A percentile compares a stretch with the other conserved stretches of the same genome.
Evolutionary conservation across 805 yeast species (phyloP).

Genomic region (Metschnikowia kunwiensis): DNA sequence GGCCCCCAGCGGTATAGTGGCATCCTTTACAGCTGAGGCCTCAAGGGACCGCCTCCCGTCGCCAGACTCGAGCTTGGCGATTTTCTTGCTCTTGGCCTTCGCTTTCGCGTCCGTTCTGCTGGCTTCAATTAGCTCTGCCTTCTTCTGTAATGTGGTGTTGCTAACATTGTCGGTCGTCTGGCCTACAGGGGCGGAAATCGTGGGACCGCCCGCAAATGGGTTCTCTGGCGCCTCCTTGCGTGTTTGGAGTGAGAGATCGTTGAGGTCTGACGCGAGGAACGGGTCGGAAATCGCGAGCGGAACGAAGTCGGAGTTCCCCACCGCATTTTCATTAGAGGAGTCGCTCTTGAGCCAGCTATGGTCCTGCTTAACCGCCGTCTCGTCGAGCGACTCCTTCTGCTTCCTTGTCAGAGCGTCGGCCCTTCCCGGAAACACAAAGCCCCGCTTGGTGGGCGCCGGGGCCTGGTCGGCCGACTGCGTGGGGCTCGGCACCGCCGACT

Average conservation of each 20-base stretch:
- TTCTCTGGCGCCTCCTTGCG: neutral
- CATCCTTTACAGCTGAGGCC: neutral
- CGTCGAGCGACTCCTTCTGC: constrained; percentile 1
- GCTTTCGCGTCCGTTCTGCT: neutral
- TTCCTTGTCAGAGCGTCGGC: constrained; percentile 1
- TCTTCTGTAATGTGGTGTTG: neutral
- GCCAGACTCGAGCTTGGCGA: neutral
- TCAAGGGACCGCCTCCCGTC: neutral
- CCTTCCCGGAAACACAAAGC: constrained; percentile 1
- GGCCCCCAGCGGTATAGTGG: neutral
- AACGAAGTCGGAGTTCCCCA: neutral
- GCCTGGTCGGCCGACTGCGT: constrained; percentile 1
- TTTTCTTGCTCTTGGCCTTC: neutral
- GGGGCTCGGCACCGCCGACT: neutral
- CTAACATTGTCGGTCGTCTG: neutral
- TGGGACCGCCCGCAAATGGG: no score
- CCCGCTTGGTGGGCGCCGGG: constrained; percentile 1
- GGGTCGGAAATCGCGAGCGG: constrained; percentile 1
- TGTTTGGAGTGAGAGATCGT: neutral
- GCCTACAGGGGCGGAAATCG: neutral
- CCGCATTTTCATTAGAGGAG: constrained; percentile 1
- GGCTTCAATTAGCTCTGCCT: no score
- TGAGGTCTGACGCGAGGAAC: constrained; percentile 1
- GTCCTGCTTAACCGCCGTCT: neutral
- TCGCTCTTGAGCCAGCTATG: constrained; percentile 1